Percentiles rank a stretch among this genome's conserved stretches.
Conservation (phyloP, 306 rosid genomes). For the Fagus sylvatica region DNA sequence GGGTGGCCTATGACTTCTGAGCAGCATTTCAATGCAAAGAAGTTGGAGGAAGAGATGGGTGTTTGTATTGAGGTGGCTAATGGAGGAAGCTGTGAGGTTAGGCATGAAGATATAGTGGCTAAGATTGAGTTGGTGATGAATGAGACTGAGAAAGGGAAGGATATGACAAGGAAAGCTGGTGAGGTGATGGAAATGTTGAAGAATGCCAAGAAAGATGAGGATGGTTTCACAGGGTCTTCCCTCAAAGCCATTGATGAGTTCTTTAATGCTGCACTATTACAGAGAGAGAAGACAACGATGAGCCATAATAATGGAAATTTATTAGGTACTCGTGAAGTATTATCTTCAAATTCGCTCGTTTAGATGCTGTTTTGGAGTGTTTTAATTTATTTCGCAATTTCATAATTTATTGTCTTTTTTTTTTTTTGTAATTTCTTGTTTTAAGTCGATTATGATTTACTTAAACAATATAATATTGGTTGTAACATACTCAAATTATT, state of each 20-base stretch:
- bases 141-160: slow-evolving; percentile 35
- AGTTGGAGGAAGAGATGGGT: slow-evolving; percentile 57
- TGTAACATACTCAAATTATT: no score
- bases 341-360: no score
- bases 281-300: not conserved
- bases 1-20: slow-evolving; percentile 87
- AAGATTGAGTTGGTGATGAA: slow-evolving; percentile 52
- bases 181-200: slow-evolving; percentile 23
- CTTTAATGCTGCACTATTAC: slow-evolving; percentile 29
- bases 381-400: no score
- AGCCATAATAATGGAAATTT: no score
- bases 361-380: no score
- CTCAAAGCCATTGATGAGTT: slow-evolving; percentile 49
- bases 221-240: slow-evolving; percentile 45
- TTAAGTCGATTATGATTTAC: no score
- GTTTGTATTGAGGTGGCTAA: slow-evolving; percentile 75
- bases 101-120: slow-evolving; percentile 33
- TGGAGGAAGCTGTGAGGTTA: slow-evolving; percentile 55
- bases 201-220: slow-evolving; percentile 38
- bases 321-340: no score
- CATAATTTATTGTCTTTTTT: no score
- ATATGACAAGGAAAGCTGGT: slow-evolving; percentile 48
- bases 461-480: no score
- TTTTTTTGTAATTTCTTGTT: no score
- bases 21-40: slow-evolving; percentile 60